These are phyloP conservation scores for Trichosanthes cucumerina DNA, from an alignment of 306 rosid genomes.

Conservation along the genomic window DNA sequence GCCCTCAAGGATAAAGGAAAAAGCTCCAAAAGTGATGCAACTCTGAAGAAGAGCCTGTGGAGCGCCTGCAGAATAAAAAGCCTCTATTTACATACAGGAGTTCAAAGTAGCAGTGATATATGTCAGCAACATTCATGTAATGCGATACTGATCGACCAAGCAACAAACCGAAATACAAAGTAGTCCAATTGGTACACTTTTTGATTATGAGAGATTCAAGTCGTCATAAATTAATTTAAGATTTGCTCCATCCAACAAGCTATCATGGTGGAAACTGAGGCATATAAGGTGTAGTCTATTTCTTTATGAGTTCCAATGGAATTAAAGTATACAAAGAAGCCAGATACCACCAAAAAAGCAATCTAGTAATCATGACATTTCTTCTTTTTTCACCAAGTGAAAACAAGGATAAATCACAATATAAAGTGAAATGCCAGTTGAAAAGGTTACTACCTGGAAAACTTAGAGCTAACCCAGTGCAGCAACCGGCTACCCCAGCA, in stretches of 20 bases:
- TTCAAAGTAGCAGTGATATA: not conserved
- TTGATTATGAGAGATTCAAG: not conserved
- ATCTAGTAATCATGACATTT: not conserved
- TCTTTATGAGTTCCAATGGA: not conserved
- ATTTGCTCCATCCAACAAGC: not conserved
- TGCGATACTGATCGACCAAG: not conserved
- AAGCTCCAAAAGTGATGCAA: constrained; percentile 90
- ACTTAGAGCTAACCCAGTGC: constrained; percentile 96
- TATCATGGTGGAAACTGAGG: not conserved
- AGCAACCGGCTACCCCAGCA: constrained; percentile 98
- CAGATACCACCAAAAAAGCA: not conserved
- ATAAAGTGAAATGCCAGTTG: not conserved
- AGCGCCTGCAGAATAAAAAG: constrained; percentile 49
- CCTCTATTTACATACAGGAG: not conserved
- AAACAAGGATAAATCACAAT: not conserved
- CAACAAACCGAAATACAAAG: not conserved
- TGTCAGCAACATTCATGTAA: not conserved
- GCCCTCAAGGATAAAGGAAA: constrained; percentile 78
- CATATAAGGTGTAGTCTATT: not conserved
- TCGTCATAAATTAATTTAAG: not conserved
- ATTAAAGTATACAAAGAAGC: not conserved
- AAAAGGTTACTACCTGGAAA: constrained; percentile 55
- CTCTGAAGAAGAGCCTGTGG: constrained; percentile 94
- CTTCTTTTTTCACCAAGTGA: not conserved
- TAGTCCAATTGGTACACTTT: not conserved